Base-by-base conservation (phyloP, 2,329 filamentous ascomycete species). In the Bertia moriformis region DNA sequence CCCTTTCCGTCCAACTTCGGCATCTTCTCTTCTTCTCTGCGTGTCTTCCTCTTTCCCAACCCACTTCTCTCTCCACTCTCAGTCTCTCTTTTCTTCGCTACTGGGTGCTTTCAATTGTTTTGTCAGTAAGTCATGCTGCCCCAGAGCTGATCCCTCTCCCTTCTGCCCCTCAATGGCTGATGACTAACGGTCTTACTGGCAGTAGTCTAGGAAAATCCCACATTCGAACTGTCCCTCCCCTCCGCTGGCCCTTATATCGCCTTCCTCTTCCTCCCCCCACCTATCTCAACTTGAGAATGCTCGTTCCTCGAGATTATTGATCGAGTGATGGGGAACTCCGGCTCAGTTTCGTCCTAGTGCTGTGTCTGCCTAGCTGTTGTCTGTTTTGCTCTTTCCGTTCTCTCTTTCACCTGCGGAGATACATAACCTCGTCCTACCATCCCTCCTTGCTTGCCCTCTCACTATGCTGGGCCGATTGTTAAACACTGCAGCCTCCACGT, bases 401-500 rank as follows among this genome's bases (percentile, higher is more conserved):
- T 27, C 22, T 27, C n/a, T n/a, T 27, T 27, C 22, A n/a, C n/a
- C n/a, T n/a, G 7, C 22, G 22, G 22, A 27, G 22, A n/a, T 27
- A 27, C 22, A 27, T n/a, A 10, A n/a, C 22, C 7, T 27, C n/a
- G 7, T 7, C n/a, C 22, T 7, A 27, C 7, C 22, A n/a, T 7
- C 7, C 22, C n/a, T 27, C n/a, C 22, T 27, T 27, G 22, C 22
- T 27, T 27, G 7, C 22, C 22, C n/a, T n/a, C 42, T 46, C 52
- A 58, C 40, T 39, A 63, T 63, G 60, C 46, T 63, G 41, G 60
- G 60, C 40, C 55, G 60, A 42, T 52, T 64, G 19, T 50, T 64
- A 32, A 61, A 56, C 45, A 61, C 55, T 14, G 59, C 60, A 32
- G 60, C 60, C 13, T 60, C 60, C 35, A 61, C 60, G 15, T 48